Evolutionary conservation across 2,329 filamentous ascomycete genomes (phyloP), one percentile per base, ranked within the genome.

Genomic region (Colletotrichum tabaci): DNA sequence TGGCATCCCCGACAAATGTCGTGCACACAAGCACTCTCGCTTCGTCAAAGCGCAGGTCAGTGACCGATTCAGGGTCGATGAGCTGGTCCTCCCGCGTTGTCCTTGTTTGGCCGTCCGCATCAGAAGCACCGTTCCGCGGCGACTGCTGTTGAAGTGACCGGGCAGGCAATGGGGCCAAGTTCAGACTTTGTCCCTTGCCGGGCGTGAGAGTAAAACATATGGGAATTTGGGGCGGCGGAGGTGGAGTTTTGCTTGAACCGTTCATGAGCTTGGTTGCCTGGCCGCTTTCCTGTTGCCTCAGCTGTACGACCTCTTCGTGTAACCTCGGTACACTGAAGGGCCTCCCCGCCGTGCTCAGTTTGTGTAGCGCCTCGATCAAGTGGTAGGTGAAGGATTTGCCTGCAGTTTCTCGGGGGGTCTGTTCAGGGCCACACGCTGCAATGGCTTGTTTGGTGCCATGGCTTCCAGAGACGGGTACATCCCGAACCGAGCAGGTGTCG

Each of bases 1-100:
- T 91, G 3, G 89, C 88, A 74, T 92, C 90, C 38, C 90, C 90
- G 38, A 91, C 88, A 76, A 91, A 92, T 0, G 90, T 92, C 0
- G 90, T 92, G 77, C 90, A 92, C 2, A 91, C 90, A 13, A 92
- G 81, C n/a, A 91, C 87, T 73, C 90, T 85, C 10, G 87, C 84
- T 75, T 92, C 89, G 42, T 91, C 89, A 75, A 92, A 91, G 12
- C 86, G 87, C 23, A 92, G 80, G 74, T 90, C 88, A 6, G 86
- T 82, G 2, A 87, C 85, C 2, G 85, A 83, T 21, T 84, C 84
- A 9, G 85, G 83, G 44, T 86, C 83, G 72, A 88, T 85, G 47
- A 83, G 76, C 35, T 83, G 79, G 40, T 86, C 84, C 53, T 84
- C 82, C 23, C 77, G 77, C 18, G 73, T 76, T 21, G 73, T 68